A percentile compares a stretch with the other conserved stretches of the same genome.
Evolutionary conservation across 805 yeast species (phyloP).

Genomic region (Tetrapisispora phaffii): DNA sequence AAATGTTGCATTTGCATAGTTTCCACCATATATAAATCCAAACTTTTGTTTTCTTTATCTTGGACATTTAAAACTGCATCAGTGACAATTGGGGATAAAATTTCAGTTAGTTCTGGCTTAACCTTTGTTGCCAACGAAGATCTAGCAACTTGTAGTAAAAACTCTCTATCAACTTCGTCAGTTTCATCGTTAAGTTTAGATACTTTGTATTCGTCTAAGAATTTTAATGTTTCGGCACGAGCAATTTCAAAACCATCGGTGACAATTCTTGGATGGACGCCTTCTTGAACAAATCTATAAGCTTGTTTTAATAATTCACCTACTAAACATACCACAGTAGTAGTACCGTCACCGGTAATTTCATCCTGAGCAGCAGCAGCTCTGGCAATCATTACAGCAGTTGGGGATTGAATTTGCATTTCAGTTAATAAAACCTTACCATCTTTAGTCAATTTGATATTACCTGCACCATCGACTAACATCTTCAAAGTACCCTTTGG

Average conservation of each 20-base stretch:
- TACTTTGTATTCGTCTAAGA: conserved; percentile 56
- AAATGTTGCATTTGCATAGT: conserved; percentile 97
- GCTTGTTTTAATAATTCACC: conserved; percentile 94
- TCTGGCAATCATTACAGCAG: conserved; percentile 85
- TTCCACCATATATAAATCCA: conserved; percentile 95
- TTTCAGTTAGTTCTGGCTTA: conserved; percentile 60
- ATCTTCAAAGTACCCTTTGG: conserved; percentile 96
- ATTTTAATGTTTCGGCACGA: conserved; percentile 61
- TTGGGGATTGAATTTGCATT: conserved; percentile 93
- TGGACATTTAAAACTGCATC: conserved; percentile 86
- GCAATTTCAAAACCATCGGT: conserved; percentile 94
- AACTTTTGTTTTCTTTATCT: conserved; percentile 35
- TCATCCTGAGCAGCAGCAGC: conserved; percentile 99
- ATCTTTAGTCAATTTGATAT: conserved; percentile 90
- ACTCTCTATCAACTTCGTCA: conserved; percentile 65
- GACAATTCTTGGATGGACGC: conserved; percentile 89
- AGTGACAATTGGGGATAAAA: conserved; percentile 86
- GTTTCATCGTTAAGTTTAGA: conserved; percentile 29
- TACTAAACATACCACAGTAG: conserved; percentile 86
- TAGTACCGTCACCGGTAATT: conserved; percentile 98
- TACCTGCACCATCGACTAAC: conserved; percentile 94
- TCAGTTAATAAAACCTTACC: conserved; percentile 89
- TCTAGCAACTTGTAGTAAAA: conserved; percentile 83
- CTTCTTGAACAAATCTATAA: conserved; percentile 82
- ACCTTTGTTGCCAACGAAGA: conserved; percentile 85